A percentile compares a stretch with the other conserved stretches of the same genome.
phyloP scores from a whole-genome alignment of 2,329 filamentous ascomycete species.

The Diatrype stigma region DNA sequence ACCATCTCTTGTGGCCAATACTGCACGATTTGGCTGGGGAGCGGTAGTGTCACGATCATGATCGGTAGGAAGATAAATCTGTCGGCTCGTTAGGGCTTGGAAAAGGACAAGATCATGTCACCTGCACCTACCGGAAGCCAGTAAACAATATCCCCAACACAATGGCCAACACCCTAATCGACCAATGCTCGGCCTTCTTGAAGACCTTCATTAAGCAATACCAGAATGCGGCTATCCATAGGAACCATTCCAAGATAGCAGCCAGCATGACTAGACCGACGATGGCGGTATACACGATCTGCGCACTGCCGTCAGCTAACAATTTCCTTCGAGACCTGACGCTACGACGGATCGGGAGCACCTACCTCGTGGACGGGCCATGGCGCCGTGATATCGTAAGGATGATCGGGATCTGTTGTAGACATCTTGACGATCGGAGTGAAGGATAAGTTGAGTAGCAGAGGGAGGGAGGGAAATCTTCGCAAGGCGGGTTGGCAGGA shows the following conservation, averaged over 20 bases:
- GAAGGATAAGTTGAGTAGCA: not conserved
- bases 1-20: conserved; percentile 71
- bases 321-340: not conserved
- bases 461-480: not conserved
- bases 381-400: conserved; percentile 30
- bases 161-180: conserved; percentile 72
- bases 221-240: conserved; percentile 90
- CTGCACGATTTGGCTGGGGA: conserved; percentile 67
- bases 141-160: conserved; percentile 71
- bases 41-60: conserved; percentile 87
- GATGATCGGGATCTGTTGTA: conserved; percentile 6
- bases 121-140: conserved; percentile 61
- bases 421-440: conserved; percentile 33
- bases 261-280: conserved; percentile 78
- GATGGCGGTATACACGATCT: conserved; percentile 84
- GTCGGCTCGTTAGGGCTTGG: conserved; percentile 13
- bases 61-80: conserved; percentile 86
- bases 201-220: conserved; percentile 90
- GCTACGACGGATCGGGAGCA: not conserved
- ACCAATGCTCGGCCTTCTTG: conserved; percentile 84
- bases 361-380: conserved; percentile 51
- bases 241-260: conserved; percentile 86
- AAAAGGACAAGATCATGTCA: not conserved
- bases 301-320: conserved; percentile 11
- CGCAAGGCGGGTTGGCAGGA: not conserved